phyloP scores from a whole-genome alignment of 2,329 filamentous ascomycete genomes.

The Fusarium citri region DNA sequence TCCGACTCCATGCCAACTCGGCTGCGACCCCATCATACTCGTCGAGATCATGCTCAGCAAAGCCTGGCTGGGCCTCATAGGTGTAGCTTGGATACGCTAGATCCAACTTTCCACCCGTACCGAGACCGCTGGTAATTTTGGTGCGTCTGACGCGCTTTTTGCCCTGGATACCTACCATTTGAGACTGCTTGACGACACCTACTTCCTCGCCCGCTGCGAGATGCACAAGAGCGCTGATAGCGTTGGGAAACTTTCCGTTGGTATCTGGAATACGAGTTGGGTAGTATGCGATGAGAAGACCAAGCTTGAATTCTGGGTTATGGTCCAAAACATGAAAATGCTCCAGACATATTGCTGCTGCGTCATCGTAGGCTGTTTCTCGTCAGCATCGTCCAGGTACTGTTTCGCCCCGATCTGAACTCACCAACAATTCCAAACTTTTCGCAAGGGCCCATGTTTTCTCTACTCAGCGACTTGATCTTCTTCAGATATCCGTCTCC shows the following conservation, averaged over 20 bases:
- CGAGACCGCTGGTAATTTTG: slow-evolving; percentile 52
- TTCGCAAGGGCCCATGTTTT: slow-evolving; percentile 54
- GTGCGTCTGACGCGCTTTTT: slow-evolving; percentile 52
- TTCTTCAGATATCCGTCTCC: slow-evolving; percentile 51
- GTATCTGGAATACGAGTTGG: slow-evolving; percentile 59
- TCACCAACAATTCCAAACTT: slow-evolving; percentile 58
- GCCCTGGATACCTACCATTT: slow-evolving; percentile 60
- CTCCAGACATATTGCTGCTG: slow-evolving; percentile 57
- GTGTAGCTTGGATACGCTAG: slow-evolving; percentile 56
- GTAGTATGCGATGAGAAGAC: slow-evolving; percentile 59
- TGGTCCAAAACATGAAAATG: slow-evolving; percentile 59
- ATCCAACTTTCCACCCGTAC: slow-evolving; percentile 52
- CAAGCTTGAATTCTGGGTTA: slow-evolving; percentile 57
- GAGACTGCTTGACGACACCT: slow-evolving; percentile 55
- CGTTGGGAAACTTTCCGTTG: slow-evolving; percentile 54
- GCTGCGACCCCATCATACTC: slow-evolving; percentile 74
- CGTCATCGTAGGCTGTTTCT: slow-evolving; percentile 56
- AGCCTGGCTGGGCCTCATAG: slow-evolving; percentile 68
- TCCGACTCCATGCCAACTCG: slow-evolving; percentile 76
- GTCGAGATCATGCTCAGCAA: slow-evolving; percentile 77
- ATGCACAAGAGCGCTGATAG: slow-evolving; percentile 56
- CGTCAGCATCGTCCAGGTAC: background rate
- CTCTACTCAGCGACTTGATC: slow-evolving; percentile 50
- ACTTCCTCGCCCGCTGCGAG: slow-evolving; percentile 54
- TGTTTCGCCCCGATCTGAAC: slow-evolving; percentile 6